These are phyloP conservation scores for Acacia pycnantha DNA, from an alignment of 331 rosid species.

Conservation along the genomic window DNA sequence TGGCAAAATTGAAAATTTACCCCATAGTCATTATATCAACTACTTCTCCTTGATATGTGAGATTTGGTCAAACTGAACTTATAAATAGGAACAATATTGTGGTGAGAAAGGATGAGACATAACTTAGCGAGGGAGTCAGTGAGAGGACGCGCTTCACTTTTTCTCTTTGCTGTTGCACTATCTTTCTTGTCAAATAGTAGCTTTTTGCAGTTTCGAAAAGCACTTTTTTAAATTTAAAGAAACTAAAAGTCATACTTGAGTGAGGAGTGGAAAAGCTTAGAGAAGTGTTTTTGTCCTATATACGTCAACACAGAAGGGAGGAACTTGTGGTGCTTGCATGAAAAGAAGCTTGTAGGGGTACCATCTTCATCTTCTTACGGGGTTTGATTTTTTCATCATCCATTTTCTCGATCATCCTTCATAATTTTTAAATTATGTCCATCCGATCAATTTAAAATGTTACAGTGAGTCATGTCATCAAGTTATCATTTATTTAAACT, in stretches of 20 bases:
- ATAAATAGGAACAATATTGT: too few relatives aligned
- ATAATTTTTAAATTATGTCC: too few relatives aligned
- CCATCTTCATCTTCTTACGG: neutral
- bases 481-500: too few relatives aligned
- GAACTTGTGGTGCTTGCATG: neutral
- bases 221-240: neutral
- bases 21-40: too few relatives aligned
- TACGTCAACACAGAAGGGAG: slow-evolving; percentile 25
- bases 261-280: neutral
- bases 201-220: neutral
- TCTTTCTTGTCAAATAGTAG: too few relatives aligned
- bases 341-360: neutral
- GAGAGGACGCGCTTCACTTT: neutral
- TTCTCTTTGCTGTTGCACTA: neutral
- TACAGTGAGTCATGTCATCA: too few relatives aligned
- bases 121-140: neutral
- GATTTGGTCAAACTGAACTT: too few relatives aligned
- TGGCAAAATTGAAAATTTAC: too few relatives aligned
- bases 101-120: neutral
- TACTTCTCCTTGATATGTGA: too few relatives aligned
- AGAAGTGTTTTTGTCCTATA: slow-evolving; percentile 12
- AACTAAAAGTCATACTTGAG: neutral
- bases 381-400: too few relatives aligned
- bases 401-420: too few relatives aligned
- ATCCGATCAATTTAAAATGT: too few relatives aligned